phyloP scores from a whole-genome alignment of 345 rosid species.

The Eucalyptus rudis region DNA sequence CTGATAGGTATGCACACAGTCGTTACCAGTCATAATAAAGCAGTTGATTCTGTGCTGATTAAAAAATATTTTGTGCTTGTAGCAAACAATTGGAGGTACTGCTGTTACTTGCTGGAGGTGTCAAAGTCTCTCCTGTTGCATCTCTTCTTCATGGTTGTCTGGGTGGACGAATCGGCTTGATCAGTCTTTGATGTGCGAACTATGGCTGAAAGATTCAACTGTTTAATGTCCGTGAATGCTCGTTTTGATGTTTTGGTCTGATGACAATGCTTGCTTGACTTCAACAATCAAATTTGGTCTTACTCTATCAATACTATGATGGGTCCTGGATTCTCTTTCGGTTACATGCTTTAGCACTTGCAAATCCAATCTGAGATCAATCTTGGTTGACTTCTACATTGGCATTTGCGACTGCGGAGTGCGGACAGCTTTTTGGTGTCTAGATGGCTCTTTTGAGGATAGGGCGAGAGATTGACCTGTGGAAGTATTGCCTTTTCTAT shows the following conservation, averaged over 20 bases:
- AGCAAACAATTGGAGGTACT: not conserved
- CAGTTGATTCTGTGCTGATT: not conserved
- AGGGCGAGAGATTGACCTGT: not conserved
- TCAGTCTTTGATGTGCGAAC: constrained; percentile 23
- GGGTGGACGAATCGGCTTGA: constrained; percentile 18
- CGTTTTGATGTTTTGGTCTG: constrained; percentile 22
- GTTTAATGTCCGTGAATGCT: constrained; percentile 30
- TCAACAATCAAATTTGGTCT: constrained; percentile 23
- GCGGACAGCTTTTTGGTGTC: not conserved
- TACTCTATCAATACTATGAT: constrained; percentile 16
- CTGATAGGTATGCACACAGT: constrained; percentile 4
- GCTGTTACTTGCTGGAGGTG: constrained; percentile 8
- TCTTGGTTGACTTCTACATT: not conserved
- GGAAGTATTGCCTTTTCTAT: not conserved
- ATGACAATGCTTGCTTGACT: constrained; percentile 32
- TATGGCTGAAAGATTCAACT: constrained; percentile 20
- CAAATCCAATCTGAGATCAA: constrained; percentile 4
- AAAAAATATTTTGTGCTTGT: not conserved
- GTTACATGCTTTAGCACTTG: constrained; percentile 5
- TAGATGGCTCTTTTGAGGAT: not conserved
- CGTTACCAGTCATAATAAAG: not conserved
- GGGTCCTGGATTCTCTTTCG: constrained; percentile 16
- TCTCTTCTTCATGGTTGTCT: constrained; percentile 10
- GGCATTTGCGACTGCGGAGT: not conserved
- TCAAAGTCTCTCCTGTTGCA: constrained; percentile 10